Evolutionary conservation across 768 basidiomycete genomes (phyloP), one percentile per base, ranked within the genome.

Genomic region (Phanerochaete carnosa): DNA sequence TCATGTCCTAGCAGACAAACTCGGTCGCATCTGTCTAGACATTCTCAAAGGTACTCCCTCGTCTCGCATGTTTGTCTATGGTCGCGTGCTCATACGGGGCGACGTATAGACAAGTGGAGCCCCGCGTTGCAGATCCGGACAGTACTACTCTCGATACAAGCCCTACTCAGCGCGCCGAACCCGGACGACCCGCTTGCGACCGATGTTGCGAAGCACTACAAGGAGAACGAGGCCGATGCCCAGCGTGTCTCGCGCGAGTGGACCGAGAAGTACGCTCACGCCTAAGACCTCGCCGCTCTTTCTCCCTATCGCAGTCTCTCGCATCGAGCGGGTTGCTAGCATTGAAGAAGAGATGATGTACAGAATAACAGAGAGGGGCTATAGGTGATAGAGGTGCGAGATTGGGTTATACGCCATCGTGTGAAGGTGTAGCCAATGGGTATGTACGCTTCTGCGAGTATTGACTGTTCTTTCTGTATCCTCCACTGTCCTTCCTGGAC

Each of bases 51-150:
- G 94, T 90, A 68, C 50, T 80, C 70, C 47, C 16, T 29, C 2
- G n/a, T 33, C n/a, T 23, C 7, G 37, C 39, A 45, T 19, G 33
- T 23, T 32, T 3, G 13, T 19, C 62, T 35, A 57, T 46, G 29
- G 58, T 28, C 15, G 26, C 49, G 25, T 26, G 25, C 32, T 64
- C 52, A 56, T 2, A 37, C 39, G 45, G 13, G 4, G 23, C 32
- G 29, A 26, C 16, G 26, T 37, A 58, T 68, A 94, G 97, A 99
- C 76, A 98, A 98, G 80, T 99, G 97, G 97, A 97, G 95, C 11
- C 97, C 97, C 22, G 97, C 97, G 0, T 82, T 99, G 19, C 97
- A 99, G 74, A 99, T 99, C 76, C 89, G 97, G 66, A 99, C 97
- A 1, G 97, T 99, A 54, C 80, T 99, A 59, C 83, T 99, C 54